These are phyloP conservation scores for Taiozyma sp. DNA, from an alignment of 1,139 yeast genomes.

Conservation along the genomic window DNA sequence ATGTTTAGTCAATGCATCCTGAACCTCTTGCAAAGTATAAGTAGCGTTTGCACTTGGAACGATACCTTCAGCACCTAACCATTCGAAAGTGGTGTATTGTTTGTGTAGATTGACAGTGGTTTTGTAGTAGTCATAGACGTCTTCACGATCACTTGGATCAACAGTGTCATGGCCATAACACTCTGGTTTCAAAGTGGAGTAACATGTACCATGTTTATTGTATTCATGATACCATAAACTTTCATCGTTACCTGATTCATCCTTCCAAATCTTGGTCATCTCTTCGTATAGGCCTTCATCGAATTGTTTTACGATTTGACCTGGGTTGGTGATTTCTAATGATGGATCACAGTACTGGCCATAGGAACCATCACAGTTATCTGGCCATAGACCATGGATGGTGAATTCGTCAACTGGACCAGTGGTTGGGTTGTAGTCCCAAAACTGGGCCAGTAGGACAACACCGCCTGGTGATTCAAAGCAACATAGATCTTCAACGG, in stretches of 20 bases:
- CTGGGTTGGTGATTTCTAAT: conserved; percentile 49
- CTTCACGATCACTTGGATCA: conserved; percentile 33
- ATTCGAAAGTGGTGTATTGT: conserved; percentile 60
- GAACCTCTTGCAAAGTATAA: conserved; percentile 41
- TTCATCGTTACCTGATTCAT: conserved; percentile 66
- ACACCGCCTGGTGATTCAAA: conserved; percentile 84
- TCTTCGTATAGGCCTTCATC: conserved; percentile 46
- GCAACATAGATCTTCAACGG: conserved; percentile 58
- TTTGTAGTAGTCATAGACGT: conserved; percentile 72
- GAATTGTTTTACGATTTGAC: conserved; percentile 41
- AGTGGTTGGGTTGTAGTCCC: conserved; percentile 82
- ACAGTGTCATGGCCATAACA: conserved; percentile 36
- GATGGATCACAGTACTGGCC: conserved; percentile 67
- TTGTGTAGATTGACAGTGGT: conserved; percentile 58
- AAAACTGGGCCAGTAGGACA: conserved; percentile 79
- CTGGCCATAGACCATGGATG: conserved; percentile 80
- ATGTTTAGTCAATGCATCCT: conserved; percentile 50
- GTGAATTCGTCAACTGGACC: conserved; percentile 77
- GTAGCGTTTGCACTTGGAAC: conserved; percentile 32
- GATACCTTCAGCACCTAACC: conserved; percentile 63
- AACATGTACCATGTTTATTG: conserved; percentile 92
- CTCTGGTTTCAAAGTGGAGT: conserved; percentile 62
- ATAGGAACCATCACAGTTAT: conserved; percentile 65
- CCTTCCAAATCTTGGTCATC: conserved; percentile 67
- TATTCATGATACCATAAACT: conserved; percentile 86